Conservation (phyloP, 805 yeast genomes). For the Blastobotrys terrestris region DNA sequence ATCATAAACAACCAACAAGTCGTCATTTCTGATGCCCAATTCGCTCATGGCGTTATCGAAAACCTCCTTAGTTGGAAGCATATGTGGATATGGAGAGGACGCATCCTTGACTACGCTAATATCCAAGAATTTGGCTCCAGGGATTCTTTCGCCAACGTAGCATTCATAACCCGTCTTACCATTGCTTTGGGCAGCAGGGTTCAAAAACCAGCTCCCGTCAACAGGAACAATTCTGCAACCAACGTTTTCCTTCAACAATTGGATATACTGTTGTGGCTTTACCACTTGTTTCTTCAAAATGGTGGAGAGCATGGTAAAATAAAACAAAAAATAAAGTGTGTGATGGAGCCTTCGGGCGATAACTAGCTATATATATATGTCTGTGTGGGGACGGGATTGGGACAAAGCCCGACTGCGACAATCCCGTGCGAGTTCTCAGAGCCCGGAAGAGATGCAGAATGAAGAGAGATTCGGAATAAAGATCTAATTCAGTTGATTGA, state of each 20-base stretch:
- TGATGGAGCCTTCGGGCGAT: no score
- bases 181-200: slow-evolving; percentile 6
- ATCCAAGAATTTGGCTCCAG: slow-evolving; percentile 68
- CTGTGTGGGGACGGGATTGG: background rate
- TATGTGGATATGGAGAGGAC: slow-evolving; percentile 72
- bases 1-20: slow-evolving; percentile 76
- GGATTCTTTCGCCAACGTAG: slow-evolving; percentile 52
- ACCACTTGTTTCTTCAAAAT: background rate
- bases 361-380: background rate
- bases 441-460: no score
- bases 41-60: slow-evolving; percentile 43
- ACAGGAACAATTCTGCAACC: slow-evolving; percentile 2
- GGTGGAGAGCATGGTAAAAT: background rate
- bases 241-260: background rate
- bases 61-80: slow-evolving; percentile 62
- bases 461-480: no score
- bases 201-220: slow-evolving; percentile 7
- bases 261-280: slow-evolving; percentile 2
- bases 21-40: slow-evolving; percentile 35
- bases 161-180: slow-evolving; percentile 49
- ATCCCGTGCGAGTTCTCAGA: no score
- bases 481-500: no score
- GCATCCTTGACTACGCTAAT: slow-evolving; percentile 62
- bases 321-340: no score
- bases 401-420: no score